phyloP scores from a whole-genome alignment of 768 basidiomycete genomes.

The Leccinum barrowsii region DNA sequence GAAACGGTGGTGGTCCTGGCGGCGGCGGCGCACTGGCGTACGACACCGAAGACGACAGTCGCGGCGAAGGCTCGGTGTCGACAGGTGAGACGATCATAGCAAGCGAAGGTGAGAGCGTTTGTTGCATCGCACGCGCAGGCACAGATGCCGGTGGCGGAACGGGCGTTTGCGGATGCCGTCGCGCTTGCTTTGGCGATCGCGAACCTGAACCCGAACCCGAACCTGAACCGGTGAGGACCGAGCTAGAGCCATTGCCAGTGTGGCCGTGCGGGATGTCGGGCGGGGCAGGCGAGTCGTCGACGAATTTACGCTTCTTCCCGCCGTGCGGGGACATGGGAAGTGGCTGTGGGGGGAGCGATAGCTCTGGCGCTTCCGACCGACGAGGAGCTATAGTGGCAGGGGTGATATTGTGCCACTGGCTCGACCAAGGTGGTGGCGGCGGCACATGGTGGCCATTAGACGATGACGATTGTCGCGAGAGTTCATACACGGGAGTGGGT shows the following conservation, averaged over 20 bases:
- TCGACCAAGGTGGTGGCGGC: slow-evolving; percentile 34
- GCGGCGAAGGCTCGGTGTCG: slow-evolving; percentile 32
- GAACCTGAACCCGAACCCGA: slow-evolving; percentile 26
- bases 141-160: slow-evolving; percentile 24
- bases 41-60: slow-evolving; percentile 27
- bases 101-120: slow-evolving; percentile 32
- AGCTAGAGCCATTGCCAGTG: slow-evolving; percentile 10
- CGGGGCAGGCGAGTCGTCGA: slow-evolving; percentile 31
- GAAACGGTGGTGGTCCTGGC: slow-evolving; percentile 9
- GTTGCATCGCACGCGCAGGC: slow-evolving; percentile 32
- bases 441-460: slow-evolving; percentile 34
- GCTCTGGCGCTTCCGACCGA: slow-evolving; percentile 28
- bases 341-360: slow-evolving; percentile 1
- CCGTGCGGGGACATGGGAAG: slow-evolving; percentile 28
- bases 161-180: slow-evolving; percentile 33
- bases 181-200: slow-evolving; percentile 33
- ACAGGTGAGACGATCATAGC: slow-evolving; percentile 36
- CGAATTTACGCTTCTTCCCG: slow-evolving; percentile 35
- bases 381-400: slow-evolving; percentile 12
- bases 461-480: slow-evolving; percentile 25
- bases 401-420: slow-evolving; percentile 26
- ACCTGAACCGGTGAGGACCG: background rate
- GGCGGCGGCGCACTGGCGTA: slow-evolving; percentile 16
- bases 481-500: slow-evolving; percentile 34
- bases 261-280: slow-evolving; percentile 13